Evolutionary conservation across 2,329 filamentous ascomycete genomes (phyloP).

Genomic region (Fusarium tanahbumbuense): DNA sequence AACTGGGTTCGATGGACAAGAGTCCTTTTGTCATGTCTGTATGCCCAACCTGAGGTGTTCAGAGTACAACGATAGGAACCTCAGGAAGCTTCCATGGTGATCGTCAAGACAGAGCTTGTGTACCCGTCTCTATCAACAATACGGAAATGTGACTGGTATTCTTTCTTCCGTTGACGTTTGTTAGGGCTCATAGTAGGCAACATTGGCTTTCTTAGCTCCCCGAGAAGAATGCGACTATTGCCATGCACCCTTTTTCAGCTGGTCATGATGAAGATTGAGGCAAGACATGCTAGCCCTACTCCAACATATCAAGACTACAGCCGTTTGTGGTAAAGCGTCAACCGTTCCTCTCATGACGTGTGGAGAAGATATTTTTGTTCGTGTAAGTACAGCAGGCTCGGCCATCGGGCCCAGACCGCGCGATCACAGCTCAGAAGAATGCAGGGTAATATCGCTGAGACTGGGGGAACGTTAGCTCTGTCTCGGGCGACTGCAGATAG

Average conservation of each 20-base stretch:
- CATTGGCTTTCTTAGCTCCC: slow-evolving; percentile 9
- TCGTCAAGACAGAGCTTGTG: background rate
- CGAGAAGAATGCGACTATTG: slow-evolving; percentile 18
- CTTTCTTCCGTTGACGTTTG: background rate
- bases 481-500: slow-evolving; percentile 23
- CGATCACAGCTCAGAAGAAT: slow-evolving; percentile 29
- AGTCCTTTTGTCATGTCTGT: slow-evolving; percentile 23
- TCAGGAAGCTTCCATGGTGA: background rate
- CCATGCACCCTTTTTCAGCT: slow-evolving; percentile 23
- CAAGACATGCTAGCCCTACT: slow-evolving; percentile 9
- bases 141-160: background rate
- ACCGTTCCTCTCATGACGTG: slow-evolving; percentile 9
- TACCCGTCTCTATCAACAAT: background rate
- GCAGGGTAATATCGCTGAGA: slow-evolving; percentile 19
- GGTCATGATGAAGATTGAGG: slow-evolving; percentile 19
- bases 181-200: background rate
- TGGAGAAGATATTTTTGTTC: background rate
- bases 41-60: slow-evolving; percentile 27
- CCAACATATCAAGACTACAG: background rate
- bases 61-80: background rate
- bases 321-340: slow-evolving; percentile 20
- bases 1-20: slow-evolving; percentile 7
- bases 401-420: slow-evolving; percentile 20
- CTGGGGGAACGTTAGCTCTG: slow-evolving; percentile 23
- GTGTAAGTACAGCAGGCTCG: slow-evolving; percentile 2